Evolutionary conservation across 2,329 filamentous ascomycete genomes (phyloP).

Genomic region (Epichloe sylvatica): DNA sequence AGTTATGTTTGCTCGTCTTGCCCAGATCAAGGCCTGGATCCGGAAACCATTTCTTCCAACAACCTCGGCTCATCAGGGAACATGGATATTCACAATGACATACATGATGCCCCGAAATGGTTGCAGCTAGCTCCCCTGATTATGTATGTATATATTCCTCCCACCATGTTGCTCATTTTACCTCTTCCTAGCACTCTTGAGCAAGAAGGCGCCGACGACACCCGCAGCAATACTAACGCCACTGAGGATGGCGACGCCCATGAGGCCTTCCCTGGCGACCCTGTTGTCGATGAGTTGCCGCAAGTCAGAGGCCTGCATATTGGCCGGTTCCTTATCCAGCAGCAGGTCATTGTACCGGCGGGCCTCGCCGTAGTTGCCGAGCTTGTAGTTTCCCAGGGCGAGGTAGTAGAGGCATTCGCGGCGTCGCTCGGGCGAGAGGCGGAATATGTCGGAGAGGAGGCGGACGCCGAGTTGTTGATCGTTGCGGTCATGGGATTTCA

Average conservation of each 20-base stretch:
- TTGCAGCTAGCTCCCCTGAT: neutral
- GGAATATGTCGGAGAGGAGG: conserved; percentile 92
- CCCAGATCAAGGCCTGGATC: neutral
- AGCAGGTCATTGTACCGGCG: conserved; percentile 88
- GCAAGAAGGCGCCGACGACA: conserved; percentile 76
- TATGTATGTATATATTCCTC: no score
- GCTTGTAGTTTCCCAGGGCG: conserved; percentile 92
- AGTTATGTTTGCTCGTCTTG: neutral
- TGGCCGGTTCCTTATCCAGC: conserved; percentile 78
- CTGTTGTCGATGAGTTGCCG: conserved; percentile 85
- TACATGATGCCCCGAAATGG: neutral
- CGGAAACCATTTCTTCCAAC: neutral
- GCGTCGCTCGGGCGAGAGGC: conserved; percentile 77
- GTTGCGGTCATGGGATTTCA: conserved; percentile 71
- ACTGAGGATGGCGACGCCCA: conserved; percentile 90
- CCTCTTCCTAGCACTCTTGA: conserved; percentile 58
- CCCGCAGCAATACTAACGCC: conserved; percentile 86
- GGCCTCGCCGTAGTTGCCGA: conserved; percentile 93
- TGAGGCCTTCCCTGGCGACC: conserved; percentile 82
- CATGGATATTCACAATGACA: no score
- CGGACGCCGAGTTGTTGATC: conserved; percentile 93
- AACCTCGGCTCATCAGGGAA: no score
- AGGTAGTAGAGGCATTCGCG: conserved; percentile 98
- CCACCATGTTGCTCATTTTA: conserved; percentile 13
- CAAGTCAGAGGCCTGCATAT: conserved; percentile 80